Conservation (phyloP, 2,329 filamentous ascomycete species). For the Nectriaceae sp. region DNA sequence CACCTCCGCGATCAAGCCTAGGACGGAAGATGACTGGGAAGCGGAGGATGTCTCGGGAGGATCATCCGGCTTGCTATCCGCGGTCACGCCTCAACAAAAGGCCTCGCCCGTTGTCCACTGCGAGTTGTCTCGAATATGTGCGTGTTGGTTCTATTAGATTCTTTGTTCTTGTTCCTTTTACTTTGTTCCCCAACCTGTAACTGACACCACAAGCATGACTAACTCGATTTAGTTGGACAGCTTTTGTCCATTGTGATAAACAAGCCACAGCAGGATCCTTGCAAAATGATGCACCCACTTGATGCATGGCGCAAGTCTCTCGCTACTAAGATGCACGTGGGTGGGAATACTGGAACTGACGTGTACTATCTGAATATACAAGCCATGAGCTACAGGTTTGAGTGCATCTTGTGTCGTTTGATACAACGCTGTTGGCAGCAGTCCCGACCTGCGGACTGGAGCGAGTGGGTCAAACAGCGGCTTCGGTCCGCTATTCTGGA, state of each 20-base stretch:
- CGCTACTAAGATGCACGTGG: conserved; percentile 2
- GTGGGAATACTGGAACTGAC: background rate
- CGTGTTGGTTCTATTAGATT: no score
- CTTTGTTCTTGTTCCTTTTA: no score
- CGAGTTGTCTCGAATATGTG: conserved; percentile 14
- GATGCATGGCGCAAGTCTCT: conserved; percentile 11
- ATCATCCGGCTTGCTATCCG: background rate
- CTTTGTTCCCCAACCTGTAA: no score
- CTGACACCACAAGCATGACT: no score
- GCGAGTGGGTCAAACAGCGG: conserved; percentile 14
- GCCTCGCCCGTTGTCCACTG: conserved; percentile 7
- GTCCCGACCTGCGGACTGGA: background rate
- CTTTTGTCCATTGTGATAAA: background rate
- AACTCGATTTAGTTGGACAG: background rate
- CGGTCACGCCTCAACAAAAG: conserved; percentile 4
- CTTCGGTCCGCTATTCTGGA: conserved; percentile 13
- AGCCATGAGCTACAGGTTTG: conserved; percentile 15
- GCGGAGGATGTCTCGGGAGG: background rate
- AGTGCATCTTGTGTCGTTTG: conserved; percentile 16
- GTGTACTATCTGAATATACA: conserved; percentile 6
- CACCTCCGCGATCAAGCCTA: background rate
- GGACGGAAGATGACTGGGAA: conserved; percentile 17
- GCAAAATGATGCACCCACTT: background rate
- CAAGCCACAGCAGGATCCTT: conserved; percentile 1
- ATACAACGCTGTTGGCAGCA: conserved; percentile 9